phyloP scores from a whole-genome alignment of 352 stramenopile genomes.

The Pythium folliculosum region DNA sequence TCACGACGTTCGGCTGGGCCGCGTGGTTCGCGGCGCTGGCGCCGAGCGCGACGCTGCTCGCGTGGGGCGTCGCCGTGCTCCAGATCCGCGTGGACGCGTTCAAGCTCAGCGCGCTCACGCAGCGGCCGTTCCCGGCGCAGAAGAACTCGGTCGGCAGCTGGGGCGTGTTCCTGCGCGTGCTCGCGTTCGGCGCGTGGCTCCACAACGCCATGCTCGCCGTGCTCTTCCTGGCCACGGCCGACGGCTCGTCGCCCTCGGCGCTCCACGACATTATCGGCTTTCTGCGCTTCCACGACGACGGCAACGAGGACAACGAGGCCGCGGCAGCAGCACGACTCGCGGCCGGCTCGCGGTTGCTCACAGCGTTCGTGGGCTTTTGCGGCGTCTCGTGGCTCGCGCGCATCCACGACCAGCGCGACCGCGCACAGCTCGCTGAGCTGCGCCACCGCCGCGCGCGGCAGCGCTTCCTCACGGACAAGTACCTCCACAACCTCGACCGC shows the following conservation, averaged over 20 bases:
- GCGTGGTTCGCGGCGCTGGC: slow-evolving; percentile 63
- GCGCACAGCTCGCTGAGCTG: slow-evolving; percentile 34
- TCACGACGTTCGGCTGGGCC: slow-evolving; percentile 62
- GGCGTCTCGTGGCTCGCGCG: slow-evolving; percentile 33
- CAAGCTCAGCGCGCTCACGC: slow-evolving; percentile 57
- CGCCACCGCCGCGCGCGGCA: slow-evolving; percentile 23
- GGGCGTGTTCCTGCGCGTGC: slow-evolving; percentile 54
- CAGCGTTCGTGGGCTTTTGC: slow-evolving; percentile 42
- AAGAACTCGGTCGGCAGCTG: slow-evolving; percentile 62
- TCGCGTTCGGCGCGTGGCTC: slow-evolving; percentile 50
- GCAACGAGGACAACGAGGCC: not conserved
- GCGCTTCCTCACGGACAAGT: slow-evolving; percentile 60
- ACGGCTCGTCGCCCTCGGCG: not conserved
- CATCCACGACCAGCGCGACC: slow-evolving; percentile 44
- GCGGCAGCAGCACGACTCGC: slow-evolving; percentile 9
- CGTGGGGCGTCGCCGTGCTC: slow-evolving; percentile 53
- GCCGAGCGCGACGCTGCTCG: slow-evolving; percentile 40
- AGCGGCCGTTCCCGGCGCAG: slow-evolving; percentile 61
- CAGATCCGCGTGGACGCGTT: slow-evolving; percentile 69
- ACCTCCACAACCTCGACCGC: slow-evolving; percentile 51
- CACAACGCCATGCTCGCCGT: slow-evolving; percentile 50
- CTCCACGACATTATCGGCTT: slow-evolving; percentile 29
- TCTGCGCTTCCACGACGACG: slow-evolving; percentile 15
- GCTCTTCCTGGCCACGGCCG: slow-evolving; percentile 27
- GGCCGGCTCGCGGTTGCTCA: slow-evolving; percentile 38